Conservation (phyloP, 345 rosid species). For the Ricinus communis region DNA sequence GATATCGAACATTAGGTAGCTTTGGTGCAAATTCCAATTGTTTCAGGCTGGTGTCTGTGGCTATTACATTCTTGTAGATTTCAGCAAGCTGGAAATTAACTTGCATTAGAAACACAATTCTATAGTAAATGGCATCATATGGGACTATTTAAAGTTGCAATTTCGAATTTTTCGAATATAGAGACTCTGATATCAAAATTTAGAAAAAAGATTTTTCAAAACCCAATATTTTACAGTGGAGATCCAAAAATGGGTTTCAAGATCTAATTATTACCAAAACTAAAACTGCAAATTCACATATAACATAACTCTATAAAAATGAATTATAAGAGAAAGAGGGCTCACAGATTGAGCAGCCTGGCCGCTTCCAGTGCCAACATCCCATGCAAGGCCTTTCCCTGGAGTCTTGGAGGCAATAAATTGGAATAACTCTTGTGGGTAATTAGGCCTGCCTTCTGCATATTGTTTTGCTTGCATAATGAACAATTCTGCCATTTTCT, state of each 20-base stretch:
- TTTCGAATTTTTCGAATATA: too few relatives aligned
- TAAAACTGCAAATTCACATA: too few relatives aligned
- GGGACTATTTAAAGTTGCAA: too few relatives aligned
- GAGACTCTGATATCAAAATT: too few relatives aligned
- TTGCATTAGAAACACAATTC: too few relatives aligned
- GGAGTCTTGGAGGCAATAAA: conserved; percentile 75
- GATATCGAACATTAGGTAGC: conserved; percentile 58
- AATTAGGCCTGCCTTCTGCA: conserved; percentile 58
- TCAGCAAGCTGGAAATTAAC: conserved; percentile 51
- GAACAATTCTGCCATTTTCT: conserved; percentile 66
- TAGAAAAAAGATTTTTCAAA: too few relatives aligned
- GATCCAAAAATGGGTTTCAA: too few relatives aligned
- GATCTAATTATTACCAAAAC: too few relatives aligned
- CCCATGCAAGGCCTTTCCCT: conserved; percentile 74
- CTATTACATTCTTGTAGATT: conserved; percentile 66
- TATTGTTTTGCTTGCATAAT: conserved; percentile 75
- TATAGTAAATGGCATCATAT: too few relatives aligned
- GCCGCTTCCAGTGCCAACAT: conserved; percentile 84
- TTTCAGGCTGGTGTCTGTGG: conserved; percentile 76
- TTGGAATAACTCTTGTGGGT: conserved; percentile 61
- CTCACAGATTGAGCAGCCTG: conserved; percentile 75
- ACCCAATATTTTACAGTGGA: too few relatives aligned
- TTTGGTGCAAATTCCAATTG: conserved; percentile 62
- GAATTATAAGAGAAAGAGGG: background rate
- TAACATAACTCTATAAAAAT: background rate